These are phyloP conservation scores for Suzukiozyma palmioleophila DNA, from an alignment of 1,139 yeast genomes.

Conservation along the genomic window DNA sequence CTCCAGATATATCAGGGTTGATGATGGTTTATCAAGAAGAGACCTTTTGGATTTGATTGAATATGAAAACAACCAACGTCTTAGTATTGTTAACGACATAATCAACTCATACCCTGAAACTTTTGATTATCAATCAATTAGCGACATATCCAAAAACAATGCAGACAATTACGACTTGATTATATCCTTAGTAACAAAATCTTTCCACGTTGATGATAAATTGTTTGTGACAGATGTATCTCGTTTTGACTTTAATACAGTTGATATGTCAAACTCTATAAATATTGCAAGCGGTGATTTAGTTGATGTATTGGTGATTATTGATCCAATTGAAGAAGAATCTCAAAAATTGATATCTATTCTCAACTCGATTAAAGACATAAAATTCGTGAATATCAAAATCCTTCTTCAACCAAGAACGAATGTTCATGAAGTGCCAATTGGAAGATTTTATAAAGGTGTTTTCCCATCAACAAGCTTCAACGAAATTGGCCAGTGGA, in stretches of 20 bases:
- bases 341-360: constrained; percentile 61
- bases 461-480: constrained; percentile 38
- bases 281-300: constrained; percentile 24
- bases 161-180: constrained; percentile 48
- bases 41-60: constrained; percentile 28
- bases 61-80: constrained; percentile 34
- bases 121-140: constrained; percentile 17
- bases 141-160: constrained; percentile 17
- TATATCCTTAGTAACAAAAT: constrained; percentile 37
- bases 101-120: constrained; percentile 26
- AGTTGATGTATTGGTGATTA: constrained; percentile 51
- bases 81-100: constrained; percentile 26
- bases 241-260: constrained; percentile 38
- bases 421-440: constrained; percentile 18
- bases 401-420: constrained; percentile 57
- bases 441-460: constrained; percentile 58
- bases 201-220: constrained; percentile 41
- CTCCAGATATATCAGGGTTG: constrained; percentile 38
- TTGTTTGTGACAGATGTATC: constrained; percentile 34
- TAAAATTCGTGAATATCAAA: constrained; percentile 45
- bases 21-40: constrained; percentile 13
- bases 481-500: constrained; percentile 27
- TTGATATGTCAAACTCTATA: constrained; percentile 29
- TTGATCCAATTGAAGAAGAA: constrained; percentile 69
- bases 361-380: constrained; percentile 39